phyloP scores from a whole-genome alignment of 805 yeast genomes.

The Kuraishia capsulata region DNA sequence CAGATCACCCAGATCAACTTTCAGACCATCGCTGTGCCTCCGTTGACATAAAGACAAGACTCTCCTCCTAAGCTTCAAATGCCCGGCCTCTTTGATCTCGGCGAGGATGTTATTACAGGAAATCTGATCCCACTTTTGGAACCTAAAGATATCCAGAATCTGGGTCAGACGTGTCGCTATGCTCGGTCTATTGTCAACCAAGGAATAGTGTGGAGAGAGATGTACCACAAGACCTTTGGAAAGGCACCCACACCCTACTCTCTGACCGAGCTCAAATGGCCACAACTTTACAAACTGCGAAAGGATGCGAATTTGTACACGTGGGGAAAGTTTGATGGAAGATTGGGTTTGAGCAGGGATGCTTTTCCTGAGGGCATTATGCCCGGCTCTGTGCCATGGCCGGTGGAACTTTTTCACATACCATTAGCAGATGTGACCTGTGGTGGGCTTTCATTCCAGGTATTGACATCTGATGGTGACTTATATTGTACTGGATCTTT shows the following conservation, averaged over 20 bases:
- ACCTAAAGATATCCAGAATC: slow-evolving; percentile 28
- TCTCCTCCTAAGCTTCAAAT: too few species aligned
- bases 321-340: slow-evolving; percentile 40
- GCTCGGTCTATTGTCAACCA: slow-evolving; percentile 25
- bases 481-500: slow-evolving; percentile 44
- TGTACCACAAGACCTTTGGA: slow-evolving; percentile 37
- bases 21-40: too few species aligned
- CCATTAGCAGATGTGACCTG: slow-evolving; percentile 40
- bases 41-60: too few species aligned
- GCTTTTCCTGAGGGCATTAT: slow-evolving; percentile 14
- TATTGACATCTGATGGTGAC: slow-evolving; percentile 46
- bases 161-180: slow-evolving; percentile 29
- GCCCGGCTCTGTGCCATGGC: slow-evolving; percentile 12
- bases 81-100: slow-evolving; percentile 21
- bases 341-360: slow-evolving; percentile 34
- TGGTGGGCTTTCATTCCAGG: slow-evolving; percentile 58
- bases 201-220: slow-evolving; percentile 33
- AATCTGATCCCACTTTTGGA: slow-evolving; percentile 24
- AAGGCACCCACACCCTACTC: slow-evolving; percentile 31
- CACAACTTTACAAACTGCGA: slow-evolving; percentile 33
- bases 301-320: slow-evolving; percentile 31
- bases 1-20: too few species aligned
- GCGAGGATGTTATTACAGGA: slow-evolving; percentile 30
- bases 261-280: slow-evolving; percentile 36
- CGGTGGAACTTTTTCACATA: background rate